Percentiles rank a stretch among this genome's conserved stretches.
Evolutionary conservation across 192 early-diverging fungal genomes (phyloP).

Genomic region (Helicostylum pulchrum): DNA sequence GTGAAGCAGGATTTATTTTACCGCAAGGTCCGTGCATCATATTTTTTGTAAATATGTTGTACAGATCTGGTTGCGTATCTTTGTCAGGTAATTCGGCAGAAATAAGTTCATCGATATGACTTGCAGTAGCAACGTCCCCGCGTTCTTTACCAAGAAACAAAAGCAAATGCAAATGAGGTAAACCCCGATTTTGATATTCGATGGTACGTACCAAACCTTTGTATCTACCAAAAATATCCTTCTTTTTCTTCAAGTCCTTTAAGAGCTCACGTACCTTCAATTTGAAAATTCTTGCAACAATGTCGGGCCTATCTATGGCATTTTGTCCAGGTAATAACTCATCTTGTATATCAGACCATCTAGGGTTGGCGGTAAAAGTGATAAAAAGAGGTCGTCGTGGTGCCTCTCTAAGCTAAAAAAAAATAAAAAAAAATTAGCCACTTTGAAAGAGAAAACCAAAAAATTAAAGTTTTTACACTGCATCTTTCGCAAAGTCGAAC

Average conservation of each 20-base stretch:
- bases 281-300: not conserved
- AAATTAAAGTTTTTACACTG: too few relatives aligned
- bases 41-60: not conserved
- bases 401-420: too few relatives aligned
- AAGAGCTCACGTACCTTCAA: not conserved
- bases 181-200: slow-evolving; percentile 3
- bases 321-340: not conserved
- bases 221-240: not conserved
- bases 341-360: not conserved
- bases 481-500: too few relatives aligned
- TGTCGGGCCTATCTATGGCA: not conserved
- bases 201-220: not conserved
- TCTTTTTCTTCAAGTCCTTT: not conserved
- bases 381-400: slow-evolving; percentile 5
- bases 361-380: not conserved
- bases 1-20: not conserved
- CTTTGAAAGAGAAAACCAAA: too few relatives aligned
- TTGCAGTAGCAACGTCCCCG: not conserved
- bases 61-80: not conserved
- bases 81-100: not conserved
- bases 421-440: too few relatives aligned
- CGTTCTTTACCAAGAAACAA: not conserved
- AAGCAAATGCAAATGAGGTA: not conserved
- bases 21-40: slow-evolving; percentile 3
- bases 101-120: not conserved